Evolutionary conservation across 1,139 yeast species (phyloP), one percentile per base, ranked within the genome.

Genomic region (Kodamaea sp.): DNA sequence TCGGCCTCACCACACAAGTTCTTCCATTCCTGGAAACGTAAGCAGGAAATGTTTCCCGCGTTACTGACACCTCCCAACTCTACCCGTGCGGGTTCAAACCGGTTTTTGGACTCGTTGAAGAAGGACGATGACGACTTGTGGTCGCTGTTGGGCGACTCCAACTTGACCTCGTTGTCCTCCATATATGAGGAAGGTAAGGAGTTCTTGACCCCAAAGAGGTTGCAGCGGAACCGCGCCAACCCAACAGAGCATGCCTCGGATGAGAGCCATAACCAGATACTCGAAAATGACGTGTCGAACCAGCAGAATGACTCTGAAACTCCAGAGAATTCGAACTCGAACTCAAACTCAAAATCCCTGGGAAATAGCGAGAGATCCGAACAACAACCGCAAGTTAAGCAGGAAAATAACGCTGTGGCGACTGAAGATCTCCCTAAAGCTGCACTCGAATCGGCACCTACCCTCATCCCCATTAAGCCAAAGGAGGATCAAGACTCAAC

Each of bases 1-100:
- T 44, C 61, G 4, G 51, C 63, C 10, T 65, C 73, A n/a, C 73
- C 74, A 1, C 68, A 61, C 35, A 48, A 62, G 32, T 59, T 66
- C 37, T 57, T 66, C 39, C 61, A 22, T 12, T 32, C 30, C 10
- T 29, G 25, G 29, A 38, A 26, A 30, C 37, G 37, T 13, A 38
- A 37, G 19, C 33, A 22, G 11, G 41, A 37, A n/a, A n/a, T 28
- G 35, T 30, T 30, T 23, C 28, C 41, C 20, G 19, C 32, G n/a
- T 26, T 37, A 10, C 37, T 46, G 32, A 52, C 64, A 3, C 63
- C 65, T 5, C 58, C 61, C 5, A 44, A 42, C 28, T 40, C 53
- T 4, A 38, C 50, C 3, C 41, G 44, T 20, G 13, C 44, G 7
- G 34, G 33, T 15, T 23, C 39, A 12, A 46, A 41, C 13, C 28